These are phyloP conservation scores for Sclerotinia minor DNA, from an alignment of 2,329 filamentous ascomycete species.

Conservation along the genomic window DNA sequence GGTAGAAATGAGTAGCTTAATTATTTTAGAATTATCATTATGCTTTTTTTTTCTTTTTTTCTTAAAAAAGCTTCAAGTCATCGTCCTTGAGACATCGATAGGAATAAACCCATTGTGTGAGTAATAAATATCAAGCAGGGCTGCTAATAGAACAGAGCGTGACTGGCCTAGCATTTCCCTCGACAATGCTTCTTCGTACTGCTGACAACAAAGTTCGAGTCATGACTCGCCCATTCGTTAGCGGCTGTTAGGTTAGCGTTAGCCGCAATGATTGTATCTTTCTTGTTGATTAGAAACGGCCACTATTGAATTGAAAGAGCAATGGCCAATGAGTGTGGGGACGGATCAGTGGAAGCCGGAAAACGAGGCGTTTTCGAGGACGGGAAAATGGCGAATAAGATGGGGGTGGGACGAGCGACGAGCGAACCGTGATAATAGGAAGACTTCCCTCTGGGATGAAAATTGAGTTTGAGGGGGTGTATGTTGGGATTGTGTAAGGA, in stretches of 20 bases:
- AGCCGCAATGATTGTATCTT: slow-evolving; percentile 7
- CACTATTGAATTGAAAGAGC: neutral
- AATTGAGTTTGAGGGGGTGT: neutral
- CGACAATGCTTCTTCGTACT: neutral
- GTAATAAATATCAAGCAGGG: too few species aligned
- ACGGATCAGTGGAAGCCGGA: slow-evolving; percentile 6
- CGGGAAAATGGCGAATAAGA: neutral
- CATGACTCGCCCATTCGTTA: neutral
- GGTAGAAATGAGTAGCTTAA: neutral
- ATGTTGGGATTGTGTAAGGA: neutral
- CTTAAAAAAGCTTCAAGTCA: too few species aligned
- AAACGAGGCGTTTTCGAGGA: neutral
- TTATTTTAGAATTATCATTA: too few species aligned
- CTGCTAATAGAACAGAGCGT: neutral
- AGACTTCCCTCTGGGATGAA: neutral
- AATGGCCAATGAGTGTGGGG: neutral
- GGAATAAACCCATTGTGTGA: too few species aligned
- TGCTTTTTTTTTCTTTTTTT: too few species aligned
- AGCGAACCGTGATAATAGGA: neutral
- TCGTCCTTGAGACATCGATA: too few species aligned
- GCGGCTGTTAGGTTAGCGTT: slow-evolving; percentile 13
- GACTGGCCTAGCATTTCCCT: neutral
- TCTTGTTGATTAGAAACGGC: slow-evolving; percentile 16
- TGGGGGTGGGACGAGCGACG: neutral
- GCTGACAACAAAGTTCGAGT: neutral